Percentiles rank a stretch among this genome's conserved stretches.
Evolutionary conservation across 2,329 filamentous ascomycete genomes (phyloP).

Genomic region (Pseudogymnoascus sp.): DNA sequence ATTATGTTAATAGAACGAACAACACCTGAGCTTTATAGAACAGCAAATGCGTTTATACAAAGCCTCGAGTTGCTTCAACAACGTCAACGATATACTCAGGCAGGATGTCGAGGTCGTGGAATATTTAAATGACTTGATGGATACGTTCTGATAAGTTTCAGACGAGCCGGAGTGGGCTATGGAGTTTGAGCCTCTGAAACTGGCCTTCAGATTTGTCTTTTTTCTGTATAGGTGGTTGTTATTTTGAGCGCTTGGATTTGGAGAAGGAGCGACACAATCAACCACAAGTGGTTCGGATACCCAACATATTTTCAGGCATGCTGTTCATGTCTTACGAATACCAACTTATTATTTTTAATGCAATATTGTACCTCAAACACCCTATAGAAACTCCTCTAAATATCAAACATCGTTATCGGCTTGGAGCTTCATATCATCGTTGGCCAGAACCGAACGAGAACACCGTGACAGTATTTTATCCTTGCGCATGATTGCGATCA

Average conservation of each 20-base stretch:
- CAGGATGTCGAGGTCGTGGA: slow-evolving; percentile 28
- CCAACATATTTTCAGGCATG: background rate
- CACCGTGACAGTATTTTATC: background rate
- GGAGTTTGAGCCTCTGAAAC: background rate
- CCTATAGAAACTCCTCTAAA: background rate
- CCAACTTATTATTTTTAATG: background rate
- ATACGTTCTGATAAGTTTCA: slow-evolving; percentile 17
- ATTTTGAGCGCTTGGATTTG: background rate
- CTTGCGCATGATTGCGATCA: background rate
- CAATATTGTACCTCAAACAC: background rate
- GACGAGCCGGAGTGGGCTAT: background rate
- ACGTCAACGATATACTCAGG: slow-evolving; percentile 25
- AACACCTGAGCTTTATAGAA: slow-evolving; percentile 27
- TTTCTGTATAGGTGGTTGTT: background rate
- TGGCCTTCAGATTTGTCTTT: background rate
- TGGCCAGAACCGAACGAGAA: background rate
- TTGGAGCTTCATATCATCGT: background rate
- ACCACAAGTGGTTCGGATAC: slow-evolving; percentile 3
- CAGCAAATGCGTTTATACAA: slow-evolving; percentile 24
- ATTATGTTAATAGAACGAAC: slow-evolving; percentile 20
- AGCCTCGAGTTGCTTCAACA: slow-evolving; percentile 22
- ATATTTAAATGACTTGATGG: slow-evolving; percentile 28
- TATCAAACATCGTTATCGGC: background rate
- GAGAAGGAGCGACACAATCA: slow-evolving; percentile 1
- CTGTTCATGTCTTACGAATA: background rate